Conservation (phyloP, 371 early-diverging fungal genomes). For the Capillidium rhysosporum region DNA sequence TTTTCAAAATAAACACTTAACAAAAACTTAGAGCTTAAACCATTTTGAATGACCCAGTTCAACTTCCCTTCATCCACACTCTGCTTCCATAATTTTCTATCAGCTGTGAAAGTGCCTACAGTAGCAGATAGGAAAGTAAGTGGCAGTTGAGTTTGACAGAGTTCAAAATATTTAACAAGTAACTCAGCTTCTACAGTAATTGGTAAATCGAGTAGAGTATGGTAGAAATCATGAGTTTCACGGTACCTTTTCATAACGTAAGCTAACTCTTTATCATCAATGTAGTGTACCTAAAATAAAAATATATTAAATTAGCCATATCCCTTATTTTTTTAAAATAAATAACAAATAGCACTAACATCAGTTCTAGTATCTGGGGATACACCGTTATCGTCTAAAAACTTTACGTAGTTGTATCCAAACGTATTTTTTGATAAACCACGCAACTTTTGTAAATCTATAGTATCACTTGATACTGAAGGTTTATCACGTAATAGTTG, state of each 20-base stretch:
- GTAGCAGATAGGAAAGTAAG: conserved; percentile 61
- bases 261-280: conserved; percentile 75
- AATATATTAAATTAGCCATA: neutral
- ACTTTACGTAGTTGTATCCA: conserved; percentile 64
- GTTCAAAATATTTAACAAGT: conserved; percentile 88
- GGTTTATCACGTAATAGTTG: conserved; percentile 69
- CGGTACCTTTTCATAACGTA: conserved; percentile 87
- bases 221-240: conserved; percentile 87
- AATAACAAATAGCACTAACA: conserved; percentile 17
- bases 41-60: conserved; percentile 88
- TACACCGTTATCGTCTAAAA: conserved; percentile 57
- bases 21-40: conserved; percentile 39
- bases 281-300: conserved; percentile 44
- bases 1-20: conserved; percentile 83
- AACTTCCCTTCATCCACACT: conserved; percentile 39
- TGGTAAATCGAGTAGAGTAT: conserved; percentile 65
- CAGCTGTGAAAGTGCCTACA: conserved; percentile 57
- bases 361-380: conserved; percentile 64
- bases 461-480: conserved; percentile 32
- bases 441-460: conserved; percentile 41
- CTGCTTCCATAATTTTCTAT: conserved; percentile 28
- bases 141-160: conserved; percentile 77
- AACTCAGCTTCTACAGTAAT: conserved; percentile 81
- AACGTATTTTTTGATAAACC: conserved; percentile 49
- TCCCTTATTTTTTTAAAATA: neutral